Conservation (phyloP, 2,329 filamentous ascomycete genomes). For the Fusarium annulatum region DNA sequence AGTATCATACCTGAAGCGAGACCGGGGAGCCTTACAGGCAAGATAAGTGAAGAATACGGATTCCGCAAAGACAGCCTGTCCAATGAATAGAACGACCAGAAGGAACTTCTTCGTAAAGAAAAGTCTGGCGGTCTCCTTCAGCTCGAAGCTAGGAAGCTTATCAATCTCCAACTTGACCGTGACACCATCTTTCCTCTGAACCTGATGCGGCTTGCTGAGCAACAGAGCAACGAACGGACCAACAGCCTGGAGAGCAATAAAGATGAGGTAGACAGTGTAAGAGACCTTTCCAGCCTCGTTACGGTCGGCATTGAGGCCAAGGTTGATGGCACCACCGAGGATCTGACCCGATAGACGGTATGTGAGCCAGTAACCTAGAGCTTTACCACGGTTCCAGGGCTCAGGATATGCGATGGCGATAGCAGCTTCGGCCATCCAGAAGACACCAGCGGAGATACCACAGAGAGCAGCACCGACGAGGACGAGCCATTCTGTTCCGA, state of each 20-base stretch:
- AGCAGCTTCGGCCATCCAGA: slow-evolving; percentile 81
- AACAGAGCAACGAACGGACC: slow-evolving; percentile 74
- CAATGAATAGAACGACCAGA: slow-evolving; percentile 74
- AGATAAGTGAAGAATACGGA: slow-evolving; percentile 79
- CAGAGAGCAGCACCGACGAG: slow-evolving; percentile 76
- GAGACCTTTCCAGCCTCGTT: slow-evolving; percentile 72
- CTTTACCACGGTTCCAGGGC: slow-evolving; percentile 72
- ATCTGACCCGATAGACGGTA: slow-evolving; percentile 72
- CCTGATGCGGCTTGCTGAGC: slow-evolving; percentile 68
- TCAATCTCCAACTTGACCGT: slow-evolving; percentile 69
- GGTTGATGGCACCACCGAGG: slow-evolving; percentile 76
- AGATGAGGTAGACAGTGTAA: slow-evolving; percentile 75
- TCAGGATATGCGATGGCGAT: slow-evolving; percentile 80
- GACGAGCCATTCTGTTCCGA: slow-evolving; percentile 74
- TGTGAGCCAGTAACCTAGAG: slow-evolving; percentile 75
- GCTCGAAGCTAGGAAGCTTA: slow-evolving; percentile 66
- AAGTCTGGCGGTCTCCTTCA: slow-evolving; percentile 67
- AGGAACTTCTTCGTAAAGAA: slow-evolving; percentile 73
- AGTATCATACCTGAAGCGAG: not conserved
- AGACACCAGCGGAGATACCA: slow-evolving; percentile 76
- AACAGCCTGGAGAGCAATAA: slow-evolving; percentile 75
- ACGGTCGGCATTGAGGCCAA: slow-evolving; percentile 71
- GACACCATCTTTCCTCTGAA: slow-evolving; percentile 73
- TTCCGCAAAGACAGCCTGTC: slow-evolving; percentile 76
- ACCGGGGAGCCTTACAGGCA: slow-evolving; percentile 22